phyloP scores from a whole-genome alignment of 345 rosid species.

The Melastoma malabathricum region DNA sequence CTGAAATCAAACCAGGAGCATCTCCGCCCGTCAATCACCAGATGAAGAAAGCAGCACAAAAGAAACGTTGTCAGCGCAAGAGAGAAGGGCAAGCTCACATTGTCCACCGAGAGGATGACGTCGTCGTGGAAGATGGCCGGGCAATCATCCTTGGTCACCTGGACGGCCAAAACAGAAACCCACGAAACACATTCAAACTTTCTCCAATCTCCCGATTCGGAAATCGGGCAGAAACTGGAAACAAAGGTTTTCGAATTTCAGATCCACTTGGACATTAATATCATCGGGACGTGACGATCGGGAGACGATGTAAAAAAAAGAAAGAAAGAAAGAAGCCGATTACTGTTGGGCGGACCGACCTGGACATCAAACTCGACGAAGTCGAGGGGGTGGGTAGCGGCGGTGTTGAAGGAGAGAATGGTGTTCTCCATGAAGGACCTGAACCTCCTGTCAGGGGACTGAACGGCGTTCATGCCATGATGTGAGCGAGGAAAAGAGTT shows the following conservation, averaged over 20 bases:
- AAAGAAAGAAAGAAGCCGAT: neutral
- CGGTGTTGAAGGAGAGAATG: slow-evolving; percentile 58
- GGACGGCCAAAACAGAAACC: slow-evolving; percentile 24
- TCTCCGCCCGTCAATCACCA: no score
- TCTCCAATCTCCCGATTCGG: no score
- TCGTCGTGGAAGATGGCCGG: slow-evolving; percentile 94
- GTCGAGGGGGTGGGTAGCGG: slow-evolving; percentile 61
- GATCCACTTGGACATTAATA: neutral
- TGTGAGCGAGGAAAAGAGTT: no score
- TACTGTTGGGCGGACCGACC: slow-evolving; percentile 21
- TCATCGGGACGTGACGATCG: neutral
- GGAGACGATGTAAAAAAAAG: neutral
- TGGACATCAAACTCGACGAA: slow-evolving; percentile 98
- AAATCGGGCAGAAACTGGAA: neutral
- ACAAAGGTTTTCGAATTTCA: neutral
- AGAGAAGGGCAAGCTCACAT: slow-evolving; percentile 33
- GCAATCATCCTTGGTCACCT: slow-evolving; percentile 90
- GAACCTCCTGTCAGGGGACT: slow-evolving; percentile 50
- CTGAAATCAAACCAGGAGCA: slow-evolving; percentile 16
- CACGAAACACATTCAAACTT: no score
- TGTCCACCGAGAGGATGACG: slow-evolving; percentile 56
- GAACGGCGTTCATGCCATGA: slow-evolving; percentile 71
- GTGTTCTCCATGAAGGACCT: slow-evolving; percentile 68
- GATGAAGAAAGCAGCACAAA: no score
- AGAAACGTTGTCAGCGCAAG: neutral